Evolutionary conservation across 371 early-diverging fungal species (phyloP).

Genomic region (Zopfochytrium polystomum): DNA sequence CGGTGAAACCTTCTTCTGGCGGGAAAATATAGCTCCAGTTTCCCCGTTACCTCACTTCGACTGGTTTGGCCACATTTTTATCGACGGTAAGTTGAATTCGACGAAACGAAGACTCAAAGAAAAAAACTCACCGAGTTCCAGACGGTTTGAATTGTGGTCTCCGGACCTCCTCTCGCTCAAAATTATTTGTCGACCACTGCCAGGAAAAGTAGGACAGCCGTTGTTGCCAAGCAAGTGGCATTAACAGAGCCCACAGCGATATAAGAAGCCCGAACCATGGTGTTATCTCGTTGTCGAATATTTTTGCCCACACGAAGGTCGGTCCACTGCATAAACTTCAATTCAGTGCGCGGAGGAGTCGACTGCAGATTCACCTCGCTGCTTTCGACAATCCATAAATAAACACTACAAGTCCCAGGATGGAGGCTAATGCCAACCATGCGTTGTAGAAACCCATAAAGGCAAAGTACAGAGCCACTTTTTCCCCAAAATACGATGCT

Average conservation of each 20-base stretch:
- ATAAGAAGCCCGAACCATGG: conserved; percentile 53
- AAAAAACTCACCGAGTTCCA: conserved; percentile 26
- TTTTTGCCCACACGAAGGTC: conserved; percentile 14
- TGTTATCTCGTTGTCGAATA: conserved; percentile 59
- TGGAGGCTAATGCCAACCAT: conserved; percentile 43
- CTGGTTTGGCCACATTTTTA: conserved; percentile 1
- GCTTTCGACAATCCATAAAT: conserved; percentile 40
- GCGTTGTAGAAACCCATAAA: conserved; percentile 50
- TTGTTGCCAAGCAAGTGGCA: conserved; percentile 61
- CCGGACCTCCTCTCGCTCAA: conserved; percentile 48
- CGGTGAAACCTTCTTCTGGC: conserved; percentile 17
- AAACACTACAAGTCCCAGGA: conserved; percentile 45
- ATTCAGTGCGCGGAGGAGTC: background rate
- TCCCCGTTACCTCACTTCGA: conserved; percentile 51
- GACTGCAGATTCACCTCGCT: background rate
- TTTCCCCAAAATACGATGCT: conserved; percentile 58
- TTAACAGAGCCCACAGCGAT: conserved; percentile 53
- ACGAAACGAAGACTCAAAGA: conserved; percentile 7
- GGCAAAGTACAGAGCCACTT: conserved; percentile 60
- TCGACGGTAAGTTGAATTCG: conserved; percentile 22
- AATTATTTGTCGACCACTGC: conserved; percentile 56
- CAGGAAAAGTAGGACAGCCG: conserved; percentile 45
- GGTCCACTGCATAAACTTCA: background rate
- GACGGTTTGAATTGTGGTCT: conserved; percentile 56
- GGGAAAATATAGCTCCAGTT: conserved; percentile 47